A percentile compares a stretch with the other conserved stretches of the same genome.
phyloP scores from a whole-genome alignment of 169 alveolate species.

The Sarcocystis neurona region DNA sequence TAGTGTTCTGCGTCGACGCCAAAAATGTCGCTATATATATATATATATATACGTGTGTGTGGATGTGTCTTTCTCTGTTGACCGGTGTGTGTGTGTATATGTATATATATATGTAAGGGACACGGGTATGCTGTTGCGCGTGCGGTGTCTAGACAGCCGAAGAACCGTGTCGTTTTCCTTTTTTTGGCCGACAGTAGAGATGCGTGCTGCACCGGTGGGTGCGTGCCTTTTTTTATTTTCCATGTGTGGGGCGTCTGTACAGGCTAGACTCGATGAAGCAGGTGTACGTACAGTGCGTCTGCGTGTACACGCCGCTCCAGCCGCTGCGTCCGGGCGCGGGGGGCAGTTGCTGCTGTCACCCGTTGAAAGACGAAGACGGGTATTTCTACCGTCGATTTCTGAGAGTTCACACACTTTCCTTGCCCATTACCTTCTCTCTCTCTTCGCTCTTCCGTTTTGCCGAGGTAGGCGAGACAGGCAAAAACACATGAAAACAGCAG shows the following conservation, averaged over 20 bases:
- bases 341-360: background rate
- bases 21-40: too few species aligned
- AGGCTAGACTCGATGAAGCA: slow-evolving; percentile 70
- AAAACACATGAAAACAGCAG: too few species aligned
- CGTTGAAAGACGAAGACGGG: background rate
- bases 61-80: too few species aligned
- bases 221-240: background rate
- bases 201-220: background rate
- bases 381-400: slow-evolving; percentile 57
- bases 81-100: too few species aligned
- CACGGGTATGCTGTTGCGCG: too few species aligned
- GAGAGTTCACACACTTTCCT: slow-evolving; percentile 57
- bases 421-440: slow-evolving; percentile 62
- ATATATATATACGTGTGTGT: too few species aligned
- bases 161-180: too few species aligned
- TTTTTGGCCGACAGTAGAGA: background rate
- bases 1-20: too few species aligned
- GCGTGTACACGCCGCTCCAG: slow-evolving; percentile 66
- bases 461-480: slow-evolving; percentile 43
- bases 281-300: slow-evolving; percentile 73
- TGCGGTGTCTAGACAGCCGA: too few species aligned
- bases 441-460: slow-evolving; percentile 64
- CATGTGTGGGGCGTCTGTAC: background rate
- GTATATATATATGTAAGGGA: too few species aligned
- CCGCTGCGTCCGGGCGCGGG: slow-evolving; percentile 32